Percentiles rank a stretch among this genome's conserved stretches.
phyloP scores from a whole-genome alignment of 345 rosid genomes.

The Excoecaria agallocha region DNA sequence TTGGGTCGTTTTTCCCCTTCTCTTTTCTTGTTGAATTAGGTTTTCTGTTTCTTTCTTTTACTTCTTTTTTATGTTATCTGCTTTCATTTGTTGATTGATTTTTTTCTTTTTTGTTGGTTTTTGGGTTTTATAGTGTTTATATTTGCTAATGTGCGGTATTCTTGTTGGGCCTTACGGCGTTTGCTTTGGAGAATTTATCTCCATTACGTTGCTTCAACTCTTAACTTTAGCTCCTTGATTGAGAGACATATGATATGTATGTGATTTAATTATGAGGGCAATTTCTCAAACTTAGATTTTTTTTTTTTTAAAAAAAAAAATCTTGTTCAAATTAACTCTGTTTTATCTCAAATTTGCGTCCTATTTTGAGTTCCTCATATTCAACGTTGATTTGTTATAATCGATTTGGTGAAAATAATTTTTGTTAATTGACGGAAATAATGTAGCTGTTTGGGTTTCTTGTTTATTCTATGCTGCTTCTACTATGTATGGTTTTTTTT shows the following conservation, averaged over 20 bases:
- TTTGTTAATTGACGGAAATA: not conserved
- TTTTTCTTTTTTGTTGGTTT: not conserved
- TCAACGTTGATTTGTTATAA: not conserved
- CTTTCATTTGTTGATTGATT: not conserved
- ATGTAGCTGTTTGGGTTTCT: not conserved
- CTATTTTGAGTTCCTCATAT: not conserved
- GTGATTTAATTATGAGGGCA: not conserved
- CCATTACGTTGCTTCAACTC: not conserved
- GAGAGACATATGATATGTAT: not conserved
- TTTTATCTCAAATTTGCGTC: not conserved
- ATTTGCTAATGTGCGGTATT: not conserved
- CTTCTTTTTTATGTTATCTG: not conserved
- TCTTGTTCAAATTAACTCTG: not conserved
- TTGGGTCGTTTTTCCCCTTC: not conserved
- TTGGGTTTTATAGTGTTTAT: not conserved
- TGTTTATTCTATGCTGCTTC: not conserved
- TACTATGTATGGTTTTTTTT: too few relatives aligned
- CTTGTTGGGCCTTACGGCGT: not conserved
- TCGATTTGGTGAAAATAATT: not conserved
- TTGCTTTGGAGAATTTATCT: not conserved
- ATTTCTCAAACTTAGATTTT: too few relatives aligned
- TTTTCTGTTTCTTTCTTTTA: not conserved
- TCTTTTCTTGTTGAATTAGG: not conserved
- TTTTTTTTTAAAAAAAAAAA: too few relatives aligned
- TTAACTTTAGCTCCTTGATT: not conserved